Percentiles rank a stretch among this genome's conserved stretches.
phyloP scores from a whole-genome alignment of 2,329 filamentous ascomycete species.

The Nigrospora sphaerica region DNA sequence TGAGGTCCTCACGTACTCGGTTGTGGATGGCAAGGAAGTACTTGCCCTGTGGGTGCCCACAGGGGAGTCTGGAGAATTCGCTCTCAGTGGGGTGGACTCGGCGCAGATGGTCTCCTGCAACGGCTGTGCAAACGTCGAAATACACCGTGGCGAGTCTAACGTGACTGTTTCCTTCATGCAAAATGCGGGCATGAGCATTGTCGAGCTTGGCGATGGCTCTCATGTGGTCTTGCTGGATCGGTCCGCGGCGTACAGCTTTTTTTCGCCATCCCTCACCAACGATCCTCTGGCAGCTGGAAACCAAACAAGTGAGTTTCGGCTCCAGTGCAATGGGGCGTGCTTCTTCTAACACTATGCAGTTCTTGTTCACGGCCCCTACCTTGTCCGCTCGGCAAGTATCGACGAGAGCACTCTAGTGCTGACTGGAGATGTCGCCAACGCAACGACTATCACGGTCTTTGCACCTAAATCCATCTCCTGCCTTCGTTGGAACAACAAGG shows the following conservation, averaged over 20 bases:
- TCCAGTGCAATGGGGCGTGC: not conserved
- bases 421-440: slow-evolving; percentile 34
- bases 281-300: slow-evolving; percentile 36
- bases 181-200: slow-evolving; percentile 34
- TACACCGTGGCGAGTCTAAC: slow-evolving; percentile 29
- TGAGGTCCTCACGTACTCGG: slow-evolving; percentile 44
- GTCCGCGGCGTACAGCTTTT: slow-evolving; percentile 47
- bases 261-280: slow-evolving; percentile 41
- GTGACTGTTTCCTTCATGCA: slow-evolving; percentile 43
- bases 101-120: slow-evolving; percentile 29
- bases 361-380: slow-evolving; percentile 43
- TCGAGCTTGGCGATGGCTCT: slow-evolving; percentile 39
- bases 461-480: slow-evolving; percentile 35
- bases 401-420: slow-evolving; percentile 28
- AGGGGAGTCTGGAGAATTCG: slow-evolving; percentile 48
- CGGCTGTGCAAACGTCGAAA: slow-evolving; percentile 31
- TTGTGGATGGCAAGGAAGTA: slow-evolving; percentile 37
- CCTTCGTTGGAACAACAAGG: slow-evolving; percentile 44
- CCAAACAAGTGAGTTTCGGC: slow-evolving; percentile 30
- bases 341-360: slow-evolving; percentile 21
- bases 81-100: slow-evolving; percentile 30
- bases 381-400: slow-evolving; percentile 37
- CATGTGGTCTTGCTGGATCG: slow-evolving; percentile 47
- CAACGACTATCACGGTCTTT: slow-evolving; percentile 36
- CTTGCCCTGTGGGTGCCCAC: slow-evolving; percentile 46